Evolutionary conservation across 129 eudicot species (phyloP), one percentile per base, ranked within the genome.

Genomic region (Flaveria trinervia): DNA sequence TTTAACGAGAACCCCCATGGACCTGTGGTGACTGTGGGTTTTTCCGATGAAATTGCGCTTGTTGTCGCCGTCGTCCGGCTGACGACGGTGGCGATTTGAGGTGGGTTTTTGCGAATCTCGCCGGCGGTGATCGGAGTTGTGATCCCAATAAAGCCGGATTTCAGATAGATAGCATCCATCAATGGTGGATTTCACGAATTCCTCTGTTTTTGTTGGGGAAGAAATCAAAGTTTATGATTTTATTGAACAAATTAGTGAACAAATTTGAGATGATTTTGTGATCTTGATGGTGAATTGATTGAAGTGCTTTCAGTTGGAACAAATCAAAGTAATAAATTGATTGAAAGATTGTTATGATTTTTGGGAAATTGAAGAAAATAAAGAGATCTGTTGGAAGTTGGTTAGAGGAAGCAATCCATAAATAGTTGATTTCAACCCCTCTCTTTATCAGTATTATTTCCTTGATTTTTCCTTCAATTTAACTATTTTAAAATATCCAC

Each of bases 161-260:
- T 90, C 16, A 90, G 48, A 72, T 70, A 90, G 30, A 90, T 50
- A 43, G 85, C 80, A 77, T 93, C 98, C 98, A 93, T 93, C 33
- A 60, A 71, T 65, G 45, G 62, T 60, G 62, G 60, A 46, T 41
- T 45, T 36, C 13, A 64, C 15, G 36, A 74, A 74, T 73, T 80
- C 26, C 28, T 67, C 26, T 15, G 50, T 22, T 65, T 80, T 65
- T 18, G 39, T 18, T 49, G 10, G 6, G 39, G 41, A 36, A 36
- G 41, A 36, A 36, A 36, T 5, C 41, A 5, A 51, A 25, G 65
- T 23, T 23, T 23, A 68, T 43, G 68, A 77, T 13, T 16, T 43
- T 44, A 12, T 55, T 65, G 17, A 52, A 67, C 10, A 30, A 74
- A 73, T 43, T 44, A 12, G 44, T 65, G 17, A 52, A 67, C 10